Percentiles rank a stretch among this genome's conserved stretches.
Conservation (phyloP, 306 rosid genomes). For the Abrus precatorius region DNA sequence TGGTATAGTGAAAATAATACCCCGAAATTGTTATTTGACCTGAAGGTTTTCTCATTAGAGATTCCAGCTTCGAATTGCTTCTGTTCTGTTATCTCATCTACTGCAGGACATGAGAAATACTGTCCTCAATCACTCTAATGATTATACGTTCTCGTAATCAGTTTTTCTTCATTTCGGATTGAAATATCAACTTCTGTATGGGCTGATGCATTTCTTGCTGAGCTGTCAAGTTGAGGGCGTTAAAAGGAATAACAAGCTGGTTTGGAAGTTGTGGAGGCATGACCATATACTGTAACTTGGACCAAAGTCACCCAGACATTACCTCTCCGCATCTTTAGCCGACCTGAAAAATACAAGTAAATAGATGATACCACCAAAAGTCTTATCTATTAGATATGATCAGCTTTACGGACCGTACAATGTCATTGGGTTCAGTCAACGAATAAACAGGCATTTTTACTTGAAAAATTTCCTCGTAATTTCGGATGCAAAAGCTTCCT, state of each 20-base stretch:
- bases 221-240: background rate
- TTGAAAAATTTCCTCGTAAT: background rate
- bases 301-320: background rate
- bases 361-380: no score
- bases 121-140: no score
- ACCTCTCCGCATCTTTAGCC: background rate
- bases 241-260: background rate
- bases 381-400: no score
- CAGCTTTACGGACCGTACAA: no score
- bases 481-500: background rate
- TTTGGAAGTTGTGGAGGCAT: conserved; percentile 28
- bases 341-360: background rate
- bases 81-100: background rate
- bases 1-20: conserved; percentile 6
- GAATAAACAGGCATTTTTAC: background rate
- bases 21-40: background rate
- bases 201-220: background rate
- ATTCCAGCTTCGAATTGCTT: background rate
- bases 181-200: background rate
- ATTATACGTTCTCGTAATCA: background rate
- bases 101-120: background rate
- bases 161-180: no score
- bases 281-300: background rate
- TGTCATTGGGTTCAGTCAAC: no score
- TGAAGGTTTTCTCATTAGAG: background rate